Conservation (phyloP, 192 early-diverging fungal genomes). For the Rhizophagus sp. region DNA sequence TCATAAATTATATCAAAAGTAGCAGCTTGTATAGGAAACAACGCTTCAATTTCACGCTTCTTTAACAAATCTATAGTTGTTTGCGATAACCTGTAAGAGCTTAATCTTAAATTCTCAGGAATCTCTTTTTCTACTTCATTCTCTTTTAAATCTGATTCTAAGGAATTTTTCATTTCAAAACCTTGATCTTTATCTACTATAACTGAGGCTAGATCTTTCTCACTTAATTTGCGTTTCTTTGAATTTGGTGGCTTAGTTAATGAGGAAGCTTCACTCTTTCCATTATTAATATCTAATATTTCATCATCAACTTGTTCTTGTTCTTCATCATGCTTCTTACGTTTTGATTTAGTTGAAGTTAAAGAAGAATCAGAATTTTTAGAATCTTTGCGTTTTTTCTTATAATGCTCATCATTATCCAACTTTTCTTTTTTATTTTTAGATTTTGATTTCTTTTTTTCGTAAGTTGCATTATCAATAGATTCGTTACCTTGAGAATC, state of each 20-base stretch:
- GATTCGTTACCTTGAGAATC: not conserved
- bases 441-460: not conserved
- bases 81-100: slow-evolving; percentile 63
- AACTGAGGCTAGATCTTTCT: not conserved
- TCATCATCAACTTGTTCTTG: not conserved
- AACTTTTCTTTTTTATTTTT: not conserved
- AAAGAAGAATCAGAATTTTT: not conserved
- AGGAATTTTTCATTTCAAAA: not conserved
- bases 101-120: slow-evolving; percentile 56
- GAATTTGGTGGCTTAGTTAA: not conserved
- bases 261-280: not conserved
- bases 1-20: slow-evolving; percentile 72
- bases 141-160: not conserved
- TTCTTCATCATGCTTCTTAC: not conserved
- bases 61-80: slow-evolving; percentile 70
- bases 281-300: not conserved
- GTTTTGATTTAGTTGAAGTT: not conserved
- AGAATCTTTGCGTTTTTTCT: not conserved
- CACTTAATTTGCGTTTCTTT: not conserved
- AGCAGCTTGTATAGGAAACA: slow-evolving; percentile 96
- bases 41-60: slow-evolving; percentile 71
- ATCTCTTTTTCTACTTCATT: slow-evolving; percentile 46
- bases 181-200: not conserved
- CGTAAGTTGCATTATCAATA: not conserved
- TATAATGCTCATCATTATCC: not conserved